Percentiles rank a stretch among this genome's conserved stretches.
phyloP scores from a whole-genome alignment of 2,329 filamentous ascomycete species.

The Blastomyces silverae region DNA sequence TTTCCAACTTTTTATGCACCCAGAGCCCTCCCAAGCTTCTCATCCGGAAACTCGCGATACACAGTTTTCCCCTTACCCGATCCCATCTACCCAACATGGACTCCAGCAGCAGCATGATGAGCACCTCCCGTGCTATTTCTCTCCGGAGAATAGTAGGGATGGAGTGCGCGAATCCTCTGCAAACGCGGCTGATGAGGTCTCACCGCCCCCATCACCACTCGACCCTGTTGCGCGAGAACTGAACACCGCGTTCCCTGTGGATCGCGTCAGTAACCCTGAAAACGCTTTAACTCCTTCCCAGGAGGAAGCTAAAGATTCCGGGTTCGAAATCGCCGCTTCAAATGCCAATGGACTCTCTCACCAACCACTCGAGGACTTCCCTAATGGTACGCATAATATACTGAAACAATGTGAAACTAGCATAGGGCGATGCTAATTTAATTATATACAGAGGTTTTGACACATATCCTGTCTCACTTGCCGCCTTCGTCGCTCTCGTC shows the following conservation, averaged over 20 bases:
- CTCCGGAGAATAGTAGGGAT: constrained; percentile 37
- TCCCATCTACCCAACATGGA: constrained; percentile 54
- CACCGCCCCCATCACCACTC: constrained; percentile 5
- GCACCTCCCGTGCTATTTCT: constrained; percentile 41
- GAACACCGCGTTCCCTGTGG: constrained; percentile 37
- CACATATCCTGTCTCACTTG: constrained; percentile 83
- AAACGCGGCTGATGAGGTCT: constrained; percentile 26
- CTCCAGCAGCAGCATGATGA: constrained; percentile 41
- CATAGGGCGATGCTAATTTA: constrained; percentile 22
- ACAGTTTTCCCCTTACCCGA: constrained; percentile 32
- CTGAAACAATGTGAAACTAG: constrained; percentile 10
- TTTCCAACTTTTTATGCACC: constrained; percentile 56
- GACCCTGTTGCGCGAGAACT: constrained; percentile 27
- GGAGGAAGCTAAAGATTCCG: constrained; percentile 39
- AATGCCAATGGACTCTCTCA: constrained; percentile 41
- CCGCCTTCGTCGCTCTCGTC: constrained; percentile 75
- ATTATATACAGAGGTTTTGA: constrained; percentile 67
- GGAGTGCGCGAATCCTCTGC: constrained; percentile 23
- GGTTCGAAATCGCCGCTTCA: constrained; percentile 47
- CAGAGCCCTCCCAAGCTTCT: constrained; percentile 49
- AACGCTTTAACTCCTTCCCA: constrained; percentile 37
- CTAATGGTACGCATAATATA: constrained; percentile 61
- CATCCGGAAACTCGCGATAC: constrained; percentile 41
- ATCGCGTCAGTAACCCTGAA: constrained; percentile 52
- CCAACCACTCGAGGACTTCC: constrained; percentile 55